phyloP scores from a whole-genome alignment of 345 rosid genomes.

The Ceriops tagal region DNA sequence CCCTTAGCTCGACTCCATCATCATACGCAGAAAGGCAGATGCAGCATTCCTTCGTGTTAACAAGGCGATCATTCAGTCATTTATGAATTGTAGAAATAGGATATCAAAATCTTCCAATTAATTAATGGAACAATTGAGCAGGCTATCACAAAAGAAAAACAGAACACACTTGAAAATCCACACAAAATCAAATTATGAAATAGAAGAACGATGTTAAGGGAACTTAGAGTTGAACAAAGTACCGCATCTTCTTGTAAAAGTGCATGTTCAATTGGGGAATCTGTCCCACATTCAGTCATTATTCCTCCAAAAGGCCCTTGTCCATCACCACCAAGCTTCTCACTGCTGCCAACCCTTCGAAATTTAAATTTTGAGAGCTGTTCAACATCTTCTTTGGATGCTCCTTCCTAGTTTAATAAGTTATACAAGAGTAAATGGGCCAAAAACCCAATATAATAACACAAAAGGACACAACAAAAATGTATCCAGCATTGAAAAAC shows the following conservation, averaged over 20 bases:
- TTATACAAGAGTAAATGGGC: conserved; percentile 2
- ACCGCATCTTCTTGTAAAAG: conserved; percentile 84
- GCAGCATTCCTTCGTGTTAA: conserved; percentile 78
- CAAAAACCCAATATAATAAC: neutral
- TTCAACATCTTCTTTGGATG: conserved; percentile 84
- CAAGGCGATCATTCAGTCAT: conserved; percentile 10
- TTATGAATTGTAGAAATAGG: neutral
- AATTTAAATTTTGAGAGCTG: conserved; percentile 73
- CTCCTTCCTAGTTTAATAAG: conserved; percentile 70
- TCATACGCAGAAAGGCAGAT: conserved; percentile 84
- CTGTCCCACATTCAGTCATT: conserved; percentile 79
- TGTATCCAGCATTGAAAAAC: neutral
- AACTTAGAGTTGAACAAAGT: conserved; percentile 14
- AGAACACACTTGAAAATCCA: neutral
- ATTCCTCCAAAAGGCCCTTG: conserved; percentile 62
- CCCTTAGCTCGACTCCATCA: conserved; percentile 84
- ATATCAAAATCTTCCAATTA: neutral
- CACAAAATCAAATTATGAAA: neutral
- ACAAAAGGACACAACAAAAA: neutral
- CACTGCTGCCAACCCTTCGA: conserved; percentile 36
- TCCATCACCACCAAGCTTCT: conserved; percentile 42
- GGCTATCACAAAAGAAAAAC: conserved; percentile 5
- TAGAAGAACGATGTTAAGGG: neutral
- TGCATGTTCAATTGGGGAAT: conserved; percentile 56
- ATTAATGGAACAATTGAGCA: neutral